Evolutionary conservation across 257 asterid species (phyloP).

Genomic region (Penstemon eatonii): DNA sequence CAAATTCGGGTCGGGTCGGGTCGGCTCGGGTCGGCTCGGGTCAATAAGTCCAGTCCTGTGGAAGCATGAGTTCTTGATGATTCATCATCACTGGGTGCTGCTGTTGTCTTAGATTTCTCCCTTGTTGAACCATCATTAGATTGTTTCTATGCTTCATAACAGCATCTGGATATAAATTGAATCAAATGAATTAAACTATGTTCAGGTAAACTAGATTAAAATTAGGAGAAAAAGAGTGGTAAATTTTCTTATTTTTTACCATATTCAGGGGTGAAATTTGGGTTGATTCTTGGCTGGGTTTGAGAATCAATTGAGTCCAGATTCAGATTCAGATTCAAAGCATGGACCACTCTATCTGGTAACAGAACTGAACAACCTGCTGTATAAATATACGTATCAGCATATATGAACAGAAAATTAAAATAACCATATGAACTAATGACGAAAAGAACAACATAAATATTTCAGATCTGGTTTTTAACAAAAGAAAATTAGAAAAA

Average conservation of each 20-base stretch:
- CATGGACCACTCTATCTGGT: conserved; percentile 70
- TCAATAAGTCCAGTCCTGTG: conserved; percentile 18
- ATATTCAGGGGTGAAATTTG: conserved; percentile 25
- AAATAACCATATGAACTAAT: not conserved
- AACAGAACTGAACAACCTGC: conserved; percentile 58
- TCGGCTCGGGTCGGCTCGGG: conserved; percentile 3
- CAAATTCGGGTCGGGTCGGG: not conserved
- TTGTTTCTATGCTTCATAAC: not conserved
- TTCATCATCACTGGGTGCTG: not conserved
- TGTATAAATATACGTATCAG: conserved; percentile 11
- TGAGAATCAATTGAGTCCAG: conserved; percentile 38
- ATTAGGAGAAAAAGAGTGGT: too few relatives aligned
- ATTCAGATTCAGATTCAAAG: conserved; percentile 49
- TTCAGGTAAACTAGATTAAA: too few relatives aligned
- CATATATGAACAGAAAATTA: not conserved
- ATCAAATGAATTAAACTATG: not conserved
- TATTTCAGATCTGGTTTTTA: too few relatives aligned
- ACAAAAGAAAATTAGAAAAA: too few relatives aligned
- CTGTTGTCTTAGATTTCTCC: not conserved
- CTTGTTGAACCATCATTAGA: too few relatives aligned
- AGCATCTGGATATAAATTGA: not conserved
- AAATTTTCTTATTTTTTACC: conserved; percentile 24
- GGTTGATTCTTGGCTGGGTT: conserved; percentile 17
- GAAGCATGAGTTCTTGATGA: not conserved
- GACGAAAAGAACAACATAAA: too few relatives aligned